Evolutionary conservation across 257 asterid genomes (phyloP).

Genomic region (Scutellaria barbata): DNA sequence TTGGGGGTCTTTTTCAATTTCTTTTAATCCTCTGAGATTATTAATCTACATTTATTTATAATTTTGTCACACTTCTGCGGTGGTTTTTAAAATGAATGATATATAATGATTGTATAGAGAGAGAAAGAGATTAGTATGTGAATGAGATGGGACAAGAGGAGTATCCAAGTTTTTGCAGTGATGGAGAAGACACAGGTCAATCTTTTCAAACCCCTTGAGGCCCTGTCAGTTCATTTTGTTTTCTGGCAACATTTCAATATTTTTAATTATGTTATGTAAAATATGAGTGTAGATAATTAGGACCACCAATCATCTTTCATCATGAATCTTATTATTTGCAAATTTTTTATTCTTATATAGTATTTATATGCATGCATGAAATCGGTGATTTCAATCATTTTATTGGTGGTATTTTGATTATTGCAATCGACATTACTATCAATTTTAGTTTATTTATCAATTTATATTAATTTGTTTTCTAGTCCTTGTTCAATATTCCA

Average conservation of each 20-base stretch:
- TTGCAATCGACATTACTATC: conserved; percentile 24
- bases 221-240: conserved; percentile 60
- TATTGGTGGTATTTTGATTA: not conserved
- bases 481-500: conserved; percentile 25
- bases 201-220: conserved; percentile 57
- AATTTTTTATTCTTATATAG: not conserved
- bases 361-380: conserved; percentile 31
- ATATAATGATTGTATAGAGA: too few relatives aligned
- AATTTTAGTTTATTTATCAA: conserved; percentile 8
- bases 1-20: too few relatives aligned
- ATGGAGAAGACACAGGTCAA: conserved; percentile 76
- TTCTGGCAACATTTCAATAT: conserved; percentile 14
- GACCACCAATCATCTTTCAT: conserved; percentile 13
- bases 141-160: conserved; percentile 52
- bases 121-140: conserved; percentile 29
- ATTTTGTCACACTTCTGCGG: too few relatives aligned
- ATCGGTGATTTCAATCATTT: conserved; percentile 34
- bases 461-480: not conserved
- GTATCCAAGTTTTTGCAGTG: conserved; percentile 41
- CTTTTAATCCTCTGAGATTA: too few relatives aligned
- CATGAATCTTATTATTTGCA: not conserved
- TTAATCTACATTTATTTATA: too few relatives aligned
- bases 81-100: too few relatives aligned
- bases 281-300: conserved; percentile 9
- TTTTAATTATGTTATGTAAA: not conserved